Evolutionary conservation across 2,329 filamentous ascomycete species (phyloP), one percentile per base, ranked within the genome.

Genomic region (Ophioceras dolichostomum): DNA sequence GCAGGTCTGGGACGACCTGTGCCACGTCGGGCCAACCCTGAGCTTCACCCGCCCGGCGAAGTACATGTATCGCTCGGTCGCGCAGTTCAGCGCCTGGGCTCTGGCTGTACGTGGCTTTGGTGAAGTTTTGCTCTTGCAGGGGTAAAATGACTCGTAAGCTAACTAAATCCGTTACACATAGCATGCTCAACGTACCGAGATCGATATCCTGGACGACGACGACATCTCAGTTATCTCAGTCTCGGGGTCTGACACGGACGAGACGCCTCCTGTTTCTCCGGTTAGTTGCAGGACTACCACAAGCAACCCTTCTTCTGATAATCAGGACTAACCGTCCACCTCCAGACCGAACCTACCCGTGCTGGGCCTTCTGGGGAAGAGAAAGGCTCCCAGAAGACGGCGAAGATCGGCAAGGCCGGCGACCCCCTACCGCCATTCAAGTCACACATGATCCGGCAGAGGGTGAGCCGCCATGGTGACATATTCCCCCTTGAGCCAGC

Each of bases 11-110:
- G 89, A 96, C 40, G 83, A 94, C 49, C 64, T 96, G 3, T 96
- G 91, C 50, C 89, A 96, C 53, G 88, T 94, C 5, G 79, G 82
- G 1, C 85, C 89, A 1, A 95, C 88, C 0, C 68, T 96, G n/a
- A 94, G 85, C 49, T 96, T 94, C 55, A 96, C 89, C 0, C 73
- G 80, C n/a, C 91, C 91, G 1, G 91, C 89, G 32, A 96, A 96
- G 56, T 83, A 83, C 60, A 95, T 96, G 87, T 96, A 86, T 55
- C 75, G 89, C 34, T 84, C 85, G 2, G 77, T 95, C 37, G 83
- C 91, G 0, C 89, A 95, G 47, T 96, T 98, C 51, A 83, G 87
- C 2, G 86, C 88, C 0, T 96, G 88, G 88, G 82, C 83, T 0
- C 67, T 95, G 17, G 85, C 88, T 1, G 33, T 35, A 17, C 24